Conservation (phyloP, 768 basidiomycete genomes). For the Brasilioporus rufonigricans region DNA sequence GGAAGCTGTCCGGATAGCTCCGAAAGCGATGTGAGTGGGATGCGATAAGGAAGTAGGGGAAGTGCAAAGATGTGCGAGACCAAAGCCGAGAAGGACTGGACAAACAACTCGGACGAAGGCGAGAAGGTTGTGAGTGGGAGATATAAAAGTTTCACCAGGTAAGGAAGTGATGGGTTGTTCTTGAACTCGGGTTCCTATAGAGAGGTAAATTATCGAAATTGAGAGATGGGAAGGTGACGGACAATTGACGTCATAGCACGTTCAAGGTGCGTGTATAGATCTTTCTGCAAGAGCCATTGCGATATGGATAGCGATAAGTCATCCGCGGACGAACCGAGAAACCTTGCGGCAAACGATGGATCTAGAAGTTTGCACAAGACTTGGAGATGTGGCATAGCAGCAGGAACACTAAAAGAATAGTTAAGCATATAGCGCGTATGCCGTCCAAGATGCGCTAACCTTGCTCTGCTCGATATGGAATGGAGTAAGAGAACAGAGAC, state of each 20-base stretch:
- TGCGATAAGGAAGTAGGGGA: constrained; percentile 74
- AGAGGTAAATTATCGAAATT: neutral
- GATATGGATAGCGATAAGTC: constrained; percentile 36
- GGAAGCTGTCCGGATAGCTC: constrained; percentile 67
- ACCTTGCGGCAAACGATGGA: constrained; percentile 1
- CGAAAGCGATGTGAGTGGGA: constrained; percentile 60
- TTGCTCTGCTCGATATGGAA: constrained; percentile 47
- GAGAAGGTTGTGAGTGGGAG: constrained; percentile 21
- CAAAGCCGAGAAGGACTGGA: constrained; percentile 39
- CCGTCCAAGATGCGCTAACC: constrained; percentile 39
- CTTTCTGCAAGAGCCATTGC: constrained; percentile 45
- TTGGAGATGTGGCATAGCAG: constrained; percentile 47
- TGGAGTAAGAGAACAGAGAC: constrained; percentile 47
- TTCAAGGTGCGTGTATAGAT: constrained; percentile 38
- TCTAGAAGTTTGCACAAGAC: constrained; percentile 50
- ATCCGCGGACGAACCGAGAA: constrained; percentile 31
- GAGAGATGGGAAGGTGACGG: constrained; percentile 25
- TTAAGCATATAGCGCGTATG: neutral
- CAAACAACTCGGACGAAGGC: constrained; percentile 33
- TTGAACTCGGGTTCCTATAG: constrained; percentile 59
- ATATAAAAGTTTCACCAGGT: constrained; percentile 27
- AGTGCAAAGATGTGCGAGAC: constrained; percentile 63
- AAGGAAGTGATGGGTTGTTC: constrained; percentile 31
- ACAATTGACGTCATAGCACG: constrained; percentile 41
- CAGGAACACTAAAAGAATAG: constrained; percentile 40